phyloP scores from a whole-genome alignment of 306 rosid genomes.

The Vachellia collinsii region DNA sequence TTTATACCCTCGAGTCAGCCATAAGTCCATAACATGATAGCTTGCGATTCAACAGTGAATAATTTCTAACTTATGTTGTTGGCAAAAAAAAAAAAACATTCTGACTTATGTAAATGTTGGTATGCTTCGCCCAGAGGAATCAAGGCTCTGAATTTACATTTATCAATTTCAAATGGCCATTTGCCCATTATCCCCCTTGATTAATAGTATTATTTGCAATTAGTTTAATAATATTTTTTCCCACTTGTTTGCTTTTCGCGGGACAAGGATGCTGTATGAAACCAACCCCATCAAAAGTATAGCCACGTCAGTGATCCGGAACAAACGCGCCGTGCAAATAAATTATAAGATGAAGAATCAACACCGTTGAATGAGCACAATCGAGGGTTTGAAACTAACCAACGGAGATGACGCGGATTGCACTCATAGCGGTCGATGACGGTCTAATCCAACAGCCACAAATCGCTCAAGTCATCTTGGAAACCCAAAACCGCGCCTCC shows the following conservation, averaged over 20 bases:
- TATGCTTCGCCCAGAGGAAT: too few relatives aligned
- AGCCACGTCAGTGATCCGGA: slow-evolving; percentile 27
- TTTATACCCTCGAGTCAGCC: too few relatives aligned
- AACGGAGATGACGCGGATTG: neutral
- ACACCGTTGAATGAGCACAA: neutral
- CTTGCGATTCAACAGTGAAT: too few relatives aligned
- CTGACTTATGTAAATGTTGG: too few relatives aligned
- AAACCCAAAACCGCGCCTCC: neutral
- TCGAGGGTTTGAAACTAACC: neutral
- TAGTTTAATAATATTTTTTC: too few relatives aligned
- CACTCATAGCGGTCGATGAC: neutral
- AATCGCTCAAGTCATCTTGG: neutral
- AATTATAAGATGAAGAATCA: fast-evolving
- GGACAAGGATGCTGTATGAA: too few relatives aligned
- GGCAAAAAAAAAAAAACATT: too few relatives aligned
- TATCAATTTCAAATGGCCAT: too few relatives aligned
- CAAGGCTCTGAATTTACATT: too few relatives aligned
- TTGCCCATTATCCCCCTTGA: neutral
- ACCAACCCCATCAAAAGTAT: neutral
- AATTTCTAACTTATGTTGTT: too few relatives aligned
- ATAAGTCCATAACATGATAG: too few relatives aligned
- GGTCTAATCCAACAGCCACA: neutral
- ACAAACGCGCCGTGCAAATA: neutral
- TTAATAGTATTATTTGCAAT: too few relatives aligned
- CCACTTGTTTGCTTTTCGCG: neutral